Conservation (phyloP, 179 eudicot species). For the Carnegiea gigantea region DNA sequence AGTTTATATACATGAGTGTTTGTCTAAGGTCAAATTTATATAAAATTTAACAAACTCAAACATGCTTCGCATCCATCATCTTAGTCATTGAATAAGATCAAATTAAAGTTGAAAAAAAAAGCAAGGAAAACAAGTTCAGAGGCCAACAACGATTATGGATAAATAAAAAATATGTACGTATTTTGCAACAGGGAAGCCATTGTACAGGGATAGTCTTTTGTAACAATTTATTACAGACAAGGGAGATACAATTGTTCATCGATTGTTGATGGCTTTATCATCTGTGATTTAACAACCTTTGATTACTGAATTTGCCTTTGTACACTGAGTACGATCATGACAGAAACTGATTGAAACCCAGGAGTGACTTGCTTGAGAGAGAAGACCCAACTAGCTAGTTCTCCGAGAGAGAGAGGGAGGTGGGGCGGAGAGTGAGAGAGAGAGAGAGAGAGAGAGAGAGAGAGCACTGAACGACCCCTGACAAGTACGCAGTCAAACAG, state of each 20-base stretch:
- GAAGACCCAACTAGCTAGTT: neutral
- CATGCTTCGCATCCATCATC: too few relatives aligned
- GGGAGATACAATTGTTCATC: neutral
- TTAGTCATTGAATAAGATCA: too few relatives aligned
- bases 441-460: slow-evolving; percentile 1
- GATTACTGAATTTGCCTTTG: slow-evolving; percentile 14
- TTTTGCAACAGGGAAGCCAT: too few relatives aligned
- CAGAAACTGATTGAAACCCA: slow-evolving; percentile 3
- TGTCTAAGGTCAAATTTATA: too few relatives aligned
- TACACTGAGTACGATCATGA: slow-evolving; percentile 12
- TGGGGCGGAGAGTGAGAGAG: neutral
- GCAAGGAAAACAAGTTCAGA: too few relatives aligned
- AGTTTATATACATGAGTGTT: too few relatives aligned
- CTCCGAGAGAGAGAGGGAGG: neutral
- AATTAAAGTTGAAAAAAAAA: too few relatives aligned
- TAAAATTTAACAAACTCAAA: too few relatives aligned
- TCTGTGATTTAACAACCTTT: slow-evolving; percentile 9
- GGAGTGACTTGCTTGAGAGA: neutral
- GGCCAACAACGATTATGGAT: too few relatives aligned
- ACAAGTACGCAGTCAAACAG: slow-evolving; percentile 9
- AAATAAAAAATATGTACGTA: too few relatives aligned
- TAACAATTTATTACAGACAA: neutral
- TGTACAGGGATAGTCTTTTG: neutral
- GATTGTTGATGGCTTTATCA: neutral
- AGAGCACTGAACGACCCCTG: neutral